Percentiles rank a stretch among this genome's conserved stretches.
These are phyloP conservation scores for Clitopilus hobsonii DNA, from an alignment of 768 basidiomycete species.

Conservation along the genomic window DNA sequence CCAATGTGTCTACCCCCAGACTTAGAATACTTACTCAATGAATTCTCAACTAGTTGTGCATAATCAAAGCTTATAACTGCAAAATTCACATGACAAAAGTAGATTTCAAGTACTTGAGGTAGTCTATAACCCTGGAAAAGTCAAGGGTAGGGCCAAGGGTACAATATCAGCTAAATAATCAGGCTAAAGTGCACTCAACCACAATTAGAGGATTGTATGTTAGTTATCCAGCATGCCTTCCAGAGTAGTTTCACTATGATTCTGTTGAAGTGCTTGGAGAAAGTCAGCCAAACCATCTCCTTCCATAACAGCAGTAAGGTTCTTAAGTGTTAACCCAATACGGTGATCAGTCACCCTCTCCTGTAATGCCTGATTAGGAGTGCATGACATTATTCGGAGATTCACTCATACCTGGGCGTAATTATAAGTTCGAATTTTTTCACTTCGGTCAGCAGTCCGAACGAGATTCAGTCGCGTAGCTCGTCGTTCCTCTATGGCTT, in stretches of 20 bases:
- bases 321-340: slow-evolving; percentile 71
- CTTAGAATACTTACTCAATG: too few species aligned
- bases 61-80: too few species aligned
- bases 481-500: slow-evolving; percentile 67
- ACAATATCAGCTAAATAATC: too few species aligned
- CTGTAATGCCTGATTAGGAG: slow-evolving; percentile 28
- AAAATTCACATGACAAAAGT: too few species aligned
- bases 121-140: too few species aligned
- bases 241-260: slow-evolving; percentile 52
- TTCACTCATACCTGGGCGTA: slow-evolving; percentile 80
- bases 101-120: too few species aligned
- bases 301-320: slow-evolving; percentile 60
- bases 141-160: too few species aligned
- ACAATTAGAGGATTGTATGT: too few species aligned
- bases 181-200: too few species aligned
- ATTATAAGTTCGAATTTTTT: slow-evolving; percentile 96
- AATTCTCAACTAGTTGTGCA: too few species aligned
- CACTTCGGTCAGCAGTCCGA: slow-evolving; percentile 78
- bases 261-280: slow-evolving; percentile 49
- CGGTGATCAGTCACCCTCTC: slow-evolving; percentile 94
- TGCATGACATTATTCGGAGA: background rate
- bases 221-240: slow-evolving; percentile 38
- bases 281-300: slow-evolving; percentile 59
- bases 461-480: slow-evolving; percentile 70
- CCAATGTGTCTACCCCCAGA: too few species aligned